These are phyloP conservation scores for Raphanus sativus DNA, from an alignment of 345 rosid genomes.

Conservation along the genomic window DNA sequence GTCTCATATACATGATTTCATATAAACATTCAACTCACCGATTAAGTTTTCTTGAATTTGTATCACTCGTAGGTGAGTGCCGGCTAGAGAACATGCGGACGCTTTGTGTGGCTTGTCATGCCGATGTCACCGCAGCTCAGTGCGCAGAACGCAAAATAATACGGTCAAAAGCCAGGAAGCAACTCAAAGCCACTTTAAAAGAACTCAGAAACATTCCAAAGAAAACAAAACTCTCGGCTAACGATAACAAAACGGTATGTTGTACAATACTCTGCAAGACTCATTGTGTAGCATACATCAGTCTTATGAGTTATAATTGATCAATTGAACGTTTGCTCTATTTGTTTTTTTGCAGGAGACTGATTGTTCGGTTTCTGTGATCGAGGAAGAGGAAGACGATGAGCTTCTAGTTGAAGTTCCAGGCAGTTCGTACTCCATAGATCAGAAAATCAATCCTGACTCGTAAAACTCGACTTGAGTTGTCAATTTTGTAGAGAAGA, in stretches of 20 bases:
- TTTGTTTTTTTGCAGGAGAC: constrained; percentile 42
- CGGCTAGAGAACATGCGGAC: constrained; percentile 92
- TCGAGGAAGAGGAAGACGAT: constrained; percentile 49
- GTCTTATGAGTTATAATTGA: background rate
- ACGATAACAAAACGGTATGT: constrained; percentile 22
- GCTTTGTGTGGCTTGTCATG: constrained; percentile 88
- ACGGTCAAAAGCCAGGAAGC: constrained; percentile 61
- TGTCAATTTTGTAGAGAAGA: background rate
- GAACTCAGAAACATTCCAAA: constrained; percentile 42
- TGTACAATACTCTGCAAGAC: constrained; percentile 5
- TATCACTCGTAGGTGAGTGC: constrained; percentile 67
- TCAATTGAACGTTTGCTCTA: background rate
- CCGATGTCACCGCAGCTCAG: constrained; percentile 71
- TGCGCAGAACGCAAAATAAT: constrained; percentile 55
- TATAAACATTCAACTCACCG: constrained; percentile 1
- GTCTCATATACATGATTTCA: background rate
- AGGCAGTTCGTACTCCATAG: constrained; percentile 72
- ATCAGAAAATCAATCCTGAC: constrained; percentile 3
- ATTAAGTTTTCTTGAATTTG: constrained; percentile 8
- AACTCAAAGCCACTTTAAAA: constrained; percentile 52
- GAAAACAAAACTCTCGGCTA: constrained; percentile 3
- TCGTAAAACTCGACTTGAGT: constrained; percentile 1
- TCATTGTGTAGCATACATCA: background rate
- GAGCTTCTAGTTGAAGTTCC: constrained; percentile 81
- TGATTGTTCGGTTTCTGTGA: constrained; percentile 27